Evolutionary conservation across 345 rosid species (phyloP).

Genomic region (Gossypium ekmanianum): DNA sequence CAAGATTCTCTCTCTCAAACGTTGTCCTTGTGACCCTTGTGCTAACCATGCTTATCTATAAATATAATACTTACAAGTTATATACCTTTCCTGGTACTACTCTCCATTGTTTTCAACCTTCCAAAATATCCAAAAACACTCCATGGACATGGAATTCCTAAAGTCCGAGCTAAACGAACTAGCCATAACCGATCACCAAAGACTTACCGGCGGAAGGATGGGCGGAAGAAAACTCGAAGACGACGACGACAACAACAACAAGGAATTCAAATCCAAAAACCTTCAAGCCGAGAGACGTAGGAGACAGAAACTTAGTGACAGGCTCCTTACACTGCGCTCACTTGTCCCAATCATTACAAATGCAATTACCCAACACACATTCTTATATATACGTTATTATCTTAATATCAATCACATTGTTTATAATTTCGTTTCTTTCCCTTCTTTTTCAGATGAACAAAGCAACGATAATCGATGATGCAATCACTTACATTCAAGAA

Average conservation of each 20-base stretch:
- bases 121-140: background rate
- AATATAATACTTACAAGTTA: background rate
- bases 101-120: background rate
- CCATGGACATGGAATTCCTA: constrained; percentile 29
- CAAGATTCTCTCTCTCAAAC: constrained; percentile 23
- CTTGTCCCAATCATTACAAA: constrained; percentile 83
- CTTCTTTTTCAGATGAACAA: constrained; percentile 57
- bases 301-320: constrained; percentile 66
- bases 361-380: constrained; percentile 27
- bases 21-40: constrained; percentile 25
- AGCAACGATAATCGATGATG: constrained; percentile 77
- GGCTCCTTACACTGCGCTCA: constrained; percentile 72
- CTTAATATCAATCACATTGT: background rate
- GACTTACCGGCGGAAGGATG: constrained; percentile 24
- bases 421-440: background rate
- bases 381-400: background rate
- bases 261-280: constrained; percentile 58
- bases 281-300: constrained; percentile 77
- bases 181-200: constrained; percentile 11
- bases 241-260: constrained; percentile 32
- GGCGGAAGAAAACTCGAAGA: constrained; percentile 23
- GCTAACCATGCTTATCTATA: constrained; percentile 27
- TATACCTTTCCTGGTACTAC: constrained; percentile 6
- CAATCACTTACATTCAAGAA: constrained; percentile 67
- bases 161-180: constrained; percentile 23